Evolutionary conservation across 495 filamentous ascomycete species (phyloP), one percentile per base, ranked within the genome.

Genomic region (Chaetomidium leptoderma): DNA sequence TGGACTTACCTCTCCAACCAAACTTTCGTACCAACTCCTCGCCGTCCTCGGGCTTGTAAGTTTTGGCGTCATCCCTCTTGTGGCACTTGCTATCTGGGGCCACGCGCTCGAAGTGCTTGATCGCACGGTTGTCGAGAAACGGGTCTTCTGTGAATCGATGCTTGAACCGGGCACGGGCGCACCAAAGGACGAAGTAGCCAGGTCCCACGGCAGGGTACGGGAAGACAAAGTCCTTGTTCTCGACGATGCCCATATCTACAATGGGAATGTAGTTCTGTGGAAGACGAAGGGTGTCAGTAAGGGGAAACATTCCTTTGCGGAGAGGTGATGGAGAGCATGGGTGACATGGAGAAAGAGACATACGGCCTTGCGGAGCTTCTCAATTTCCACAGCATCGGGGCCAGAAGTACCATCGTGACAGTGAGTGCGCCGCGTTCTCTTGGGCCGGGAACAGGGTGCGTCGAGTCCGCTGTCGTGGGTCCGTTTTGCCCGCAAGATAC

Each of bases 1-100:
- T 24, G 17, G n/a, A 14, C 57, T 39, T 32, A 55, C 58, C 58
- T 33, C 45, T 14, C n/a, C 51, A 55, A 2, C 58, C 58, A 55
- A 55, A 55, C 29, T 39, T 51, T 5, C 11, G 19, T 0, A 60
- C 9, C 1, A 55, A 21, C 37, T 60, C 19, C 7, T 58, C 32
- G 10, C 8, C 1, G 17, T 14, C 40, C 13, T 5, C 14, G 24
- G 14, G 9, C 32, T 13, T n/a, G 43, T 46, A 46, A 4, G 4
- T 29, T 2, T 6, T 29, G 6, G 23, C 52, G 37, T 21, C 13
- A 2, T 21, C 10, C 3, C 4, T 42, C 1, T 36, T 10, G 27
- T 60, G 58, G 13, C 51, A 60, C 44, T 8, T 45, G 29, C 16
- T 19, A 7, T n/a, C 35, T 8, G 53, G 40, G 1, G 19, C 2